Base-by-base conservation (phyloP, 2,329 filamentous ascomycete genomes). In the Zelopaecilomyces penicillatus region DNA sequence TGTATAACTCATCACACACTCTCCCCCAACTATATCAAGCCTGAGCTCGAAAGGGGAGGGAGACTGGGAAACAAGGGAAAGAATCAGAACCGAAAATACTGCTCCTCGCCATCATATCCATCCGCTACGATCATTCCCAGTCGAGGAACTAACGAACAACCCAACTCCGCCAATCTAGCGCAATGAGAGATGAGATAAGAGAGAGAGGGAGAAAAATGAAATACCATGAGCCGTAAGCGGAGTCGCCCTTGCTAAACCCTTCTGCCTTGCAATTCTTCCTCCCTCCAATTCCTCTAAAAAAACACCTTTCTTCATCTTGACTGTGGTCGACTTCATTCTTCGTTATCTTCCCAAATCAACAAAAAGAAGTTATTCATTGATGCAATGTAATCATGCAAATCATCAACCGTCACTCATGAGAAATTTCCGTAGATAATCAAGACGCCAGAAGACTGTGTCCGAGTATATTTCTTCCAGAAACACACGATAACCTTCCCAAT, bases 81-180 rank as follows among this genome's bases (percentile, higher is more conserved):
- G 28, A 32, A 39, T 39, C 29, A 47, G 39, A 36, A 36, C 38
- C 37, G 41, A 44, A 47, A 44, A 47, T 39, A 37, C 45, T 44
- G 39, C 42, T 42, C 39, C 39, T 41, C 43, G 45, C 49, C 48
- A 44, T 49, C 52, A 44, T 45, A 44, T 49, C 51, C 48, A 50
- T 51, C 52, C 49, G 47, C 52, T 50, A 48, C 51, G 46, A 52
- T 48, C 45, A 50, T 54, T 49, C 43, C 52, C 45, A 42, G 48
- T 43, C 47, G 43, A 48, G 42, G 48, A 45, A 46, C 48, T 38
- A 51, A 48, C 41, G 45, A 52, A 52, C 45, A 52, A 54, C 52
- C 52, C 50, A 54, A 55, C 53, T 52, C 54, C 54, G 42, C 54
- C 52, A 55, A 50, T 55, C 53, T 56, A 55, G 53, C 46, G 52